Base-by-base conservation (phyloP, 208 protist species). In the Leishmania tropica region DNA sequence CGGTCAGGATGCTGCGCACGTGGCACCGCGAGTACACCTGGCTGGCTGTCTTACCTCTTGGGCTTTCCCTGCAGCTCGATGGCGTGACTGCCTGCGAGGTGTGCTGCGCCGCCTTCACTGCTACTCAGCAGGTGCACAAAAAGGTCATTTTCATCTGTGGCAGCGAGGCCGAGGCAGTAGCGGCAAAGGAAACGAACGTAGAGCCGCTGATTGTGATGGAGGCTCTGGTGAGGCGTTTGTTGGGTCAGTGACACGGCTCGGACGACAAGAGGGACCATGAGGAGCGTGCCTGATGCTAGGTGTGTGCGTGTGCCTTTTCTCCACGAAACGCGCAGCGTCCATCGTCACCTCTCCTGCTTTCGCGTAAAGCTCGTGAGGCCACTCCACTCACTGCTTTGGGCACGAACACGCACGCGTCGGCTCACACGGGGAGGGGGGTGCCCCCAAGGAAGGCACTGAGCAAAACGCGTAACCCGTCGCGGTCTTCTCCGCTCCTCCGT, bases 111-210 rank as follows among this genome's bases (percentile, higher is more conserved):
- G 67, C 53, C 77, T 96, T 75, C 81, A 75, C 21, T 51, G 75
- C 35, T 58, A 62, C 56, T 11, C 73, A 58, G 58, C 60, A 71
- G 78, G 75, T 71, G 79, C 87, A 67, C 88, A 96, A 80, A 78
- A 85, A 75, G 83, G 87, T 77, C 84, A 93, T 70, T 91, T 88
- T 95, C 56, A 85, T 97, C 21, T 89, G 86, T 21, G 90, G 78
- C 28, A 83, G 84, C 35, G 75, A 80, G 42, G 81, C 76, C 24
- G 81, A 87, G 75, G 90, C 76, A 35, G 82, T 79, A 7, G 47
- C 80, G 6, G 91, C 88, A 1, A 93, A 89, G 58, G 77, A 75
- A 17, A 70, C 56, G 10, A 83, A 80, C 17, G 88, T 95, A 17
- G 84, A 93, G 56, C 90, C 94, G 24, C 83, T 87, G 1, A 83